These are phyloP conservation scores for Penicillium brasilianum DNA, from an alignment of 2,329 filamentous ascomycete species.

Conservation along the genomic window DNA sequence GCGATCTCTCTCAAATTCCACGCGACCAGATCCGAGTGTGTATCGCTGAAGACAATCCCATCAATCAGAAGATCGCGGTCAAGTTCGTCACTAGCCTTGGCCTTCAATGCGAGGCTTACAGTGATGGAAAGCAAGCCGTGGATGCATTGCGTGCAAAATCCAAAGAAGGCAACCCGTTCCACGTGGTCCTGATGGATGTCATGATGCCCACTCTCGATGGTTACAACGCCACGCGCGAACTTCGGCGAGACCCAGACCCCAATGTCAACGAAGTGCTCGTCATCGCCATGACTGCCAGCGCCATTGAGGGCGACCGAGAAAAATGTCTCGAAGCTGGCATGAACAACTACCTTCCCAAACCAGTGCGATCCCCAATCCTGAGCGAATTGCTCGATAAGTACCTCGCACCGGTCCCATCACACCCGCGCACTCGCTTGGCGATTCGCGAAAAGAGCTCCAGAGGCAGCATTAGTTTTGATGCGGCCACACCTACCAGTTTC, in stretches of 20 bases:
- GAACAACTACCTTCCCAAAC: constrained; percentile 97
- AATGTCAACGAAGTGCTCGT: constrained; percentile 83
- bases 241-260: constrained; percentile 76
- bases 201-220: constrained; percentile 95
- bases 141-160: constrained; percentile 79
- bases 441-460: constrained; percentile 36
- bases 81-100: constrained; percentile 87
- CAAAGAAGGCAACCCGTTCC: constrained; percentile 75
- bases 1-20: constrained; percentile 74
- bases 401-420: constrained; percentile 57
- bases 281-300: constrained; percentile 95
- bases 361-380: constrained; percentile 84
- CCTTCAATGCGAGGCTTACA: constrained; percentile 85
- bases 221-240: constrained; percentile 84
- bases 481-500: constrained; percentile 32
- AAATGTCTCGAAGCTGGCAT: constrained; percentile 95
- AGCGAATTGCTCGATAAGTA: constrained; percentile 80
- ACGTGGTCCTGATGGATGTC: constrained; percentile 92
- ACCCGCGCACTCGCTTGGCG: constrained; percentile 38
- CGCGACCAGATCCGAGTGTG: constrained; percentile 82
- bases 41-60: constrained; percentile 92
- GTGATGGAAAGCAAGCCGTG: constrained; percentile 86
- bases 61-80: constrained; percentile 93
- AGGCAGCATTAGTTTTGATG: constrained; percentile 36
- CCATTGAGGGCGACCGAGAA: constrained; percentile 91